A percentile compares a stretch with the other conserved stretches of the same genome.
phyloP scores from a whole-genome alignment of 192 early-diverging fungal species.

The Coemansia reversa region DNA sequence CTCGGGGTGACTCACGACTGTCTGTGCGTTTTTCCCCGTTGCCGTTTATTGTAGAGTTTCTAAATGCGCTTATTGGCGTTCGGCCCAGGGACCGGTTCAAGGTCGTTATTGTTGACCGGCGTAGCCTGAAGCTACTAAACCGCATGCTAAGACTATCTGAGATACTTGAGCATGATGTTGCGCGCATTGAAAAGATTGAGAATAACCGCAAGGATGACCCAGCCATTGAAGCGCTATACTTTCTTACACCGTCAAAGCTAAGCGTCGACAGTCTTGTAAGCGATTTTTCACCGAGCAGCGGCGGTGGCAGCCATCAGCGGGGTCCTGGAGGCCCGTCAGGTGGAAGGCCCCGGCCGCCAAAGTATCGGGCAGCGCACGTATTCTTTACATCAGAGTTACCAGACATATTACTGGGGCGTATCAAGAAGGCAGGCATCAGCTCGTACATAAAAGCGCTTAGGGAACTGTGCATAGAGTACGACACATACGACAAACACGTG shows the following conservation, averaged over 20 bases:
- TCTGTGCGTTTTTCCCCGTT: not conserved
- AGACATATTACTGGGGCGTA: slow-evolving; percentile 33
- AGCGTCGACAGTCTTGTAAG: slow-evolving; percentile 38
- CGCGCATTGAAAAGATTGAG: slow-evolving; percentile 51
- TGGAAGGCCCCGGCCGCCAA: slow-evolving; percentile 18
- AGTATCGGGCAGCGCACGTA: slow-evolving; percentile 48
- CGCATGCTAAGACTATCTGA: slow-evolving; percentile 43
- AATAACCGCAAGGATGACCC: slow-evolving; percentile 47
- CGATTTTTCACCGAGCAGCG: slow-evolving; percentile 24
- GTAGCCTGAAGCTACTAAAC: slow-evolving; percentile 47
- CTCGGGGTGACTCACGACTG: not conserved
- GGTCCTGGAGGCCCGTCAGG: slow-evolving; percentile 1
- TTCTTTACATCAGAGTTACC: slow-evolving; percentile 56
- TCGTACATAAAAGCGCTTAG: slow-evolving; percentile 48
- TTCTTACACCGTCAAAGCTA: slow-evolving; percentile 52
- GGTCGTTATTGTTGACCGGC: slow-evolving; percentile 50
- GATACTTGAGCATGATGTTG: slow-evolving; percentile 48
- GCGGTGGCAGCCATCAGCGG: not conserved
- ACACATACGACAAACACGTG: slow-evolving; percentile 32
- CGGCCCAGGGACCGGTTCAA: slow-evolving; percentile 52
- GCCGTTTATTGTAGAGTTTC: slow-evolving; percentile 36
- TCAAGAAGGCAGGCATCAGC: slow-evolving; percentile 37
- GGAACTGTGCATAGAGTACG: slow-evolving; percentile 57
- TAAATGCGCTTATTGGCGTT: slow-evolving; percentile 48
- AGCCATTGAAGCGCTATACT: slow-evolving; percentile 52